Evolutionary conservation across 1,284 basidiomycete species (phyloP).

Genomic region (Phaffia rhodozyma): DNA sequence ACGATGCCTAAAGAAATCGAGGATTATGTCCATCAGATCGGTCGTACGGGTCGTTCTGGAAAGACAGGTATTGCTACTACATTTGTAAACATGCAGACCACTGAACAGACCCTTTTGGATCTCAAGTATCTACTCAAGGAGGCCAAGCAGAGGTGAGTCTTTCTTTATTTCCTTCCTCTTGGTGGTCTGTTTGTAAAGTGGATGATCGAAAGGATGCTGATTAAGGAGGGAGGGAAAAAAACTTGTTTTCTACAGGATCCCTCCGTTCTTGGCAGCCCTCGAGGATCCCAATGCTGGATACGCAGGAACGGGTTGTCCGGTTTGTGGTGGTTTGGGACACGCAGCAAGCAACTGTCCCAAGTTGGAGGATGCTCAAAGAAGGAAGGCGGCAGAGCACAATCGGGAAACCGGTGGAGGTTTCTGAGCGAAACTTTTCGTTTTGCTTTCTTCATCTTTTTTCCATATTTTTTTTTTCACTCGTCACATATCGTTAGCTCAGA

Average conservation of each 20-base stretch:
- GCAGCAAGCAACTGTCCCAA: slow-evolving; percentile 91
- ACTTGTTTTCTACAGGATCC: slow-evolving; percentile 50
- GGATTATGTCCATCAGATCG: slow-evolving; percentile 89
- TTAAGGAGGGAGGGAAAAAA: neutral
- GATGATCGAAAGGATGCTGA: neutral
- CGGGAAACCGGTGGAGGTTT: slow-evolving; percentile 34
- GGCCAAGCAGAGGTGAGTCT: slow-evolving; percentile 83
- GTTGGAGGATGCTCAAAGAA: slow-evolving; percentile 78
- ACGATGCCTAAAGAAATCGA: slow-evolving; percentile 99
- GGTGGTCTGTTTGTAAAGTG: neutral
- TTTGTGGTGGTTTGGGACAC: slow-evolving; percentile 97
- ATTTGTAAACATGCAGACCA: slow-evolving; percentile 97
- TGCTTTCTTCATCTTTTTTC: too few species aligned
- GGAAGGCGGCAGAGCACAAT: slow-evolving; percentile 70
- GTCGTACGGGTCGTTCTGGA: slow-evolving; percentile 90
- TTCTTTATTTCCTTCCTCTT: neutral
- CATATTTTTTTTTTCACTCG: too few species aligned
- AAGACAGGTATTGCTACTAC: slow-evolving; percentile 99
- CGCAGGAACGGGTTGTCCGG: slow-evolving; percentile 74
- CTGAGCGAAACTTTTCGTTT: neutral
- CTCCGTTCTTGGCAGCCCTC: slow-evolving; percentile 82
- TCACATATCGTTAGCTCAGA: too few species aligned
- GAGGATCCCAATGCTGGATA: slow-evolving; percentile 79
- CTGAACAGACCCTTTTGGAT: slow-evolving; percentile 90
- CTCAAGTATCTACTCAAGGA: slow-evolving; percentile 95